Evolutionary conservation across 345 rosid genomes (phyloP).

Genomic region (Gossypium stocksii): DNA sequence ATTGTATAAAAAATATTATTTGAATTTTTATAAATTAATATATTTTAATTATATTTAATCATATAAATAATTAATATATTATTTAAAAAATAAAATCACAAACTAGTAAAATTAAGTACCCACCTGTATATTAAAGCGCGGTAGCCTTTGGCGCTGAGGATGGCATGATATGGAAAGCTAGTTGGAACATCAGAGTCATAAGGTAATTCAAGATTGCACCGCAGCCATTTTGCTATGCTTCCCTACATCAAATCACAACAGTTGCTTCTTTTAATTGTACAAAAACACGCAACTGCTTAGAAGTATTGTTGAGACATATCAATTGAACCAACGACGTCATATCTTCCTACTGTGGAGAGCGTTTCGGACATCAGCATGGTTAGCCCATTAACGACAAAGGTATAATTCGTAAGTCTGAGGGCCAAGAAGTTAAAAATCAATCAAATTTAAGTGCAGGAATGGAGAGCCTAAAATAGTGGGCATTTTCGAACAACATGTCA

Average conservation of each 20-base stretch:
- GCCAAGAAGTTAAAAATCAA: background rate
- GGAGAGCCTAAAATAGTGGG: background rate
- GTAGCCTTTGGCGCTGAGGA: constrained; percentile 41
- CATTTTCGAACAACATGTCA: background rate
- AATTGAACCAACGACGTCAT: background rate
- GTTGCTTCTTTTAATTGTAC: background rate
- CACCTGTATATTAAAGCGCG: constrained; percentile 52
- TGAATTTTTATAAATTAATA: too few species aligned
- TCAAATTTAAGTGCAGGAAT: background rate
- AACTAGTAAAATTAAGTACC: background rate
- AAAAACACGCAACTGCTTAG: too few species aligned
- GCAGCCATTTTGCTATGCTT: constrained; percentile 31
- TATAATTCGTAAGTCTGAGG: constrained; percentile 31
- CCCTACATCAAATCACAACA: background rate
- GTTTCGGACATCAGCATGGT: constrained; percentile 29
- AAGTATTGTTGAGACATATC: background rate
- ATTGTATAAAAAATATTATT: too few species aligned
- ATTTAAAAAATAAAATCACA: too few species aligned
- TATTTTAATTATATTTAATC: too few species aligned
- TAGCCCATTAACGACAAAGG: constrained; percentile 36
- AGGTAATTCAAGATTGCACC: constrained; percentile 34
- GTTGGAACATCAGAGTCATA: constrained; percentile 21
- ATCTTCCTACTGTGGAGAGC: constrained; percentile 44
- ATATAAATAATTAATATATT: too few species aligned
- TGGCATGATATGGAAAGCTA: constrained; percentile 33